phyloP scores from a whole-genome alignment of 352 stramenopile species.

The Globisporangium heterothallicum region DNA sequence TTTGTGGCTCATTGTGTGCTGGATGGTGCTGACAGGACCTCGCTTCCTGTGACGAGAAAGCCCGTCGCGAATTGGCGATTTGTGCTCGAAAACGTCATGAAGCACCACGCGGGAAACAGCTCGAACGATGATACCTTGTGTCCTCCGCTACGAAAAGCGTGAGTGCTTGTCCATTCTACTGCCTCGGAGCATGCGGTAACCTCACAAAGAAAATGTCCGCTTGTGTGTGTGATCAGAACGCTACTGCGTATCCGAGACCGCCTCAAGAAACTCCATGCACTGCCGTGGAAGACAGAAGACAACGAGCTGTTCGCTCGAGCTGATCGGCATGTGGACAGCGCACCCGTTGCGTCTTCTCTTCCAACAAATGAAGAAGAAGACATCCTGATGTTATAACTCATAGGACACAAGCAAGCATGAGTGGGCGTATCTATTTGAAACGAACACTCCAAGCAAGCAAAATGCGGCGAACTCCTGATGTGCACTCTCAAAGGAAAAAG shows the following conservation, averaged over 20 bases:
- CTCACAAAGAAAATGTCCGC: background rate
- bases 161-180: constrained; percentile 16
- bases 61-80: constrained; percentile 71
- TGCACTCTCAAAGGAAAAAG: no score
- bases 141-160: constrained; percentile 30
- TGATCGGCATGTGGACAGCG: constrained; percentile 13
- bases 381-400: constrained; percentile 4
- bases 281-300: constrained; percentile 46
- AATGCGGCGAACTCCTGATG: no score
- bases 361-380: constrained; percentile 14
- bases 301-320: constrained; percentile 33
- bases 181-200: background rate
- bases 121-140: constrained; percentile 11
- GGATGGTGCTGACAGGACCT: constrained; percentile 26
- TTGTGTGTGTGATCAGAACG: constrained; percentile 25
- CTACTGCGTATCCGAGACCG: constrained; percentile 56
- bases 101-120: constrained; percentile 1
- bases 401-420: no score
- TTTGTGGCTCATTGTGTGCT: background rate
- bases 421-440: no score
- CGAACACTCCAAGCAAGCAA: no score
- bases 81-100: constrained; percentile 45
- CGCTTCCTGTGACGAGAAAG: constrained; percentile 46
- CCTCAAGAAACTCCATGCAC: constrained; percentile 44
- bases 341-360: background rate